Conservation (phyloP, 2,329 filamentous ascomycete genomes). For the Colletotrichum melonis region DNA sequence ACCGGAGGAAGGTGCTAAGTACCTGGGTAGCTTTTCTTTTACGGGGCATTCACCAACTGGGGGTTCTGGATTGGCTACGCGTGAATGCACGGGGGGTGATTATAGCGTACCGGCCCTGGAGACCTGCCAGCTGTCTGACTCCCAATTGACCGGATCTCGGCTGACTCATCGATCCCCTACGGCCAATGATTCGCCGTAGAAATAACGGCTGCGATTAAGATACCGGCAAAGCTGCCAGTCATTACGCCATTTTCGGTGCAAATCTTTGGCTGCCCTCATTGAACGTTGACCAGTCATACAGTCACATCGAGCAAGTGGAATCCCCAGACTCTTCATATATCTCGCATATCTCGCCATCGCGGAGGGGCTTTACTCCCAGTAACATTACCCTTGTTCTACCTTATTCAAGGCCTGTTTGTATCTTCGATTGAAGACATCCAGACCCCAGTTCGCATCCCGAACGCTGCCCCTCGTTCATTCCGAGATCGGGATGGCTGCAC, state of each 20-base stretch:
- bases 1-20: not conserved
- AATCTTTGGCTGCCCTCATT: slow-evolving; percentile 21
- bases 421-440: not conserved
- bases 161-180: slow-evolving; percentile 28
- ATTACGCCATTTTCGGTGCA: slow-evolving; percentile 33
- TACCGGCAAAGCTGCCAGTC: not conserved
- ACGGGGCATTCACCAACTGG: slow-evolving; percentile 3
- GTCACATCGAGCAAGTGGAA: slow-evolving; percentile 6
- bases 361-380: not conserved
- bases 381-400: not conserved
- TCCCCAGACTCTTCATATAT: slow-evolving; percentile 27
- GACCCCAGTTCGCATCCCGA: not conserved
- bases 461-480: slow-evolving; percentile 23
- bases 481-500: slow-evolving; percentile 41
- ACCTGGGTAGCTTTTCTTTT: not conserved
- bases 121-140: not conserved
- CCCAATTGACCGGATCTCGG: not conserved
- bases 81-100: not conserved
- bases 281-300: slow-evolving; percentile 15
- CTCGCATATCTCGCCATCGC: slow-evolving; percentile 26
- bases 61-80: not conserved
- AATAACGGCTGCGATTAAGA: not conserved
- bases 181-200: slow-evolving; percentile 12
- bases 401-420: not conserved
- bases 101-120: not conserved